phyloP scores from a whole-genome alignment of 2,329 filamentous ascomycete species.

The Cucurbitaria berberidis region DNA sequence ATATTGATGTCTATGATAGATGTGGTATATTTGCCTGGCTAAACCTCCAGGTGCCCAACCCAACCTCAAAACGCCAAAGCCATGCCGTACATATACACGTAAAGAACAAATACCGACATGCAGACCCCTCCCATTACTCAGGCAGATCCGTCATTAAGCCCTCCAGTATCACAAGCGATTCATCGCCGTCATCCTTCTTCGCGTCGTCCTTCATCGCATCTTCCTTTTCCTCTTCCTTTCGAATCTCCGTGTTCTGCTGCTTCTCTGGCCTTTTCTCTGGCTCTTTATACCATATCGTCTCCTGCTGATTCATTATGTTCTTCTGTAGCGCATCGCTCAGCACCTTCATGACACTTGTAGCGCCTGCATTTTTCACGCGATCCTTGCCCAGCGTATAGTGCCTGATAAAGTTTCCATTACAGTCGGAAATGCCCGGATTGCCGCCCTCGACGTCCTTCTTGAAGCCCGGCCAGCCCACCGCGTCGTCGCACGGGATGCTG shows the following conservation, averaged over 20 bases:
- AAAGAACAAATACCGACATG: neutral
- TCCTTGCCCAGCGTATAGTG: constrained; percentile 35
- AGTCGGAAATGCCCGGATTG: constrained; percentile 26
- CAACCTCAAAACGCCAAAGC: constrained; percentile 1
- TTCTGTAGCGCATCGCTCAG: constrained; percentile 19
- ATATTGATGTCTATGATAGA: neutral
- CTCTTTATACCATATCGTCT: constrained; percentile 20
- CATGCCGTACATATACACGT: neutral
- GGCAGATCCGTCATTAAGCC: neutral
- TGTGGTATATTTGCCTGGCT: constrained; percentile 3
- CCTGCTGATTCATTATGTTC: constrained; percentile 5
- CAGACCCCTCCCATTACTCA: neutral
- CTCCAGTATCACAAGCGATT: neutral
- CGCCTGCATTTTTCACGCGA: constrained; percentile 14
- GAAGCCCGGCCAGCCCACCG: constrained; percentile 42
- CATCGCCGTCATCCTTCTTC: neutral
- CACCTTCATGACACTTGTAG: constrained; percentile 18
- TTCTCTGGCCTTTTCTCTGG: constrained; percentile 3
- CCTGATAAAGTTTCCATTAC: constrained; percentile 37
- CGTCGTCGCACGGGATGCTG: constrained; percentile 44
- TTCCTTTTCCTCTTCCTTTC: neutral
- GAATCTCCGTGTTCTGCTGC: neutral
- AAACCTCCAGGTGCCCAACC: neutral
- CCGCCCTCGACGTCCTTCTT: constrained; percentile 10
- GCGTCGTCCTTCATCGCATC: neutral